Evolutionary conservation across 257 asterid genomes (phyloP).

Genomic region (Scutellaria galericulata): DNA sequence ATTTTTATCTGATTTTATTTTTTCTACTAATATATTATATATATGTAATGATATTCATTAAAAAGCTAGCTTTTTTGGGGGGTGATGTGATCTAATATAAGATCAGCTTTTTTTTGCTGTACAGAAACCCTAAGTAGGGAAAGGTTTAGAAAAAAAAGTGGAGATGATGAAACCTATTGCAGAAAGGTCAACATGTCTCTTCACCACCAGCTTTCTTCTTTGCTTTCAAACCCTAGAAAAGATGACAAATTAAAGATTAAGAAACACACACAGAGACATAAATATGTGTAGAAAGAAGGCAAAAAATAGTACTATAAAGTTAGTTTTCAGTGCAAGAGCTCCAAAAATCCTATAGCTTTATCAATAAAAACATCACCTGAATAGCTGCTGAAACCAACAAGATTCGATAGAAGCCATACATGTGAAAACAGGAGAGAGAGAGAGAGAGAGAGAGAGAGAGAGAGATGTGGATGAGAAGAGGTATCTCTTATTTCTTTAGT

Average conservation of each 20-base stretch:
- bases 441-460: slow-evolving; percentile 46
- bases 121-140: slow-evolving; percentile 48
- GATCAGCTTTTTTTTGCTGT: slow-evolving; percentile 28
- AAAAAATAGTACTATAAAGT: slow-evolving; percentile 37
- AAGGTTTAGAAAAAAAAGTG: slow-evolving; percentile 37
- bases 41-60: not conserved
- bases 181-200: slow-evolving; percentile 39
- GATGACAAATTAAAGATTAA: slow-evolving; percentile 11
- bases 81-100: not conserved
- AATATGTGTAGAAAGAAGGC: slow-evolving; percentile 33
- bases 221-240: not conserved
- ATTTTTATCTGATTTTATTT: not conserved
- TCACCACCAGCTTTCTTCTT: too few relatives aligned
- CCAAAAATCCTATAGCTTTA: slow-evolving; percentile 45
- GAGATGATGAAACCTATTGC: slow-evolving; percentile 39
- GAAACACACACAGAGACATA: slow-evolving; percentile 9
- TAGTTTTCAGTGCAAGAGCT: slow-evolving; percentile 38
- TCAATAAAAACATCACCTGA: slow-evolving; percentile 61
- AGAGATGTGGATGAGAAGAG: slow-evolving; percentile 71
- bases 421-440: slow-evolving; percentile 50
- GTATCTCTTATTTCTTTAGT: slow-evolving; percentile 52
- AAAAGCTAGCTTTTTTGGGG: not conserved
- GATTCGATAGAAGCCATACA: slow-evolving; percentile 67
- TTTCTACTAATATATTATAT: not conserved
- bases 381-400: slow-evolving; percentile 59